These are phyloP conservation scores for Thozetella sp. DNA, from an alignment of 495 filamentous ascomycete genomes.

Conservation along the genomic window DNA sequence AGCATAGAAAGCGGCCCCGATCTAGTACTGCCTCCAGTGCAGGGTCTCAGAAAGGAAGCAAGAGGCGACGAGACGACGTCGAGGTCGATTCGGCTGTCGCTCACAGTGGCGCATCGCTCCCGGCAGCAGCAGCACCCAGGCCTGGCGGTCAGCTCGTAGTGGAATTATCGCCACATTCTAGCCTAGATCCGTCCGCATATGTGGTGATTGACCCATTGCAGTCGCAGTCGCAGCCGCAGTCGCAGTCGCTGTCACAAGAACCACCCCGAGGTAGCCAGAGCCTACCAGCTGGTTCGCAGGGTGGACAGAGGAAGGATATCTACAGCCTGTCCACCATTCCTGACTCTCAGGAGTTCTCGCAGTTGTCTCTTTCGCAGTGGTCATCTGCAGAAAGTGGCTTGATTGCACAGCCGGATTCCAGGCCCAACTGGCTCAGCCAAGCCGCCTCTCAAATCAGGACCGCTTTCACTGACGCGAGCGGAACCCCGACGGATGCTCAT, in stretches of 20 bases:
- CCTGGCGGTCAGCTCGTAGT: slow-evolving; percentile 10
- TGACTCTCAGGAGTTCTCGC: slow-evolving; percentile 25
- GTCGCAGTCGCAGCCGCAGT: not conserved
- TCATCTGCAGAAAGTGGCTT: not conserved
- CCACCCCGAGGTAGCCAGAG: too few relatives aligned
- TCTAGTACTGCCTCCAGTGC: not conserved
- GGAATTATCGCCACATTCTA: slow-evolving; percentile 9
- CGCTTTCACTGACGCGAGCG: not conserved
- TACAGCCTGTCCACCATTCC: slow-evolving; percentile 25
- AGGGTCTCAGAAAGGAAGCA: not conserved
- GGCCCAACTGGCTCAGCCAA: not conserved
- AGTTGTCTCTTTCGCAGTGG: slow-evolving; percentile 12
- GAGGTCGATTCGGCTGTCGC: too few relatives aligned
- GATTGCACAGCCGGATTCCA: not conserved
- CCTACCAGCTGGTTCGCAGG: too few relatives aligned
- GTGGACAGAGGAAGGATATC: not conserved
- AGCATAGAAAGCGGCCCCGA: not conserved
- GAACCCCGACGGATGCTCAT: not conserved
- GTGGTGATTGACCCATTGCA: not conserved
- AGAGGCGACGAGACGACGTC: not conserved
- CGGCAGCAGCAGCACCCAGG: not conserved
- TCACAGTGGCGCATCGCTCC: not conserved
- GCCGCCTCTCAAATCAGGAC: not conserved
- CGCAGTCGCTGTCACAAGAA: not conserved
- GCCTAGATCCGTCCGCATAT: slow-evolving; percentile 19